Evolutionary conservation across 2,329 filamentous ascomycete species (phyloP).

Genomic region (Plectosphaerella plurivora): DNA sequence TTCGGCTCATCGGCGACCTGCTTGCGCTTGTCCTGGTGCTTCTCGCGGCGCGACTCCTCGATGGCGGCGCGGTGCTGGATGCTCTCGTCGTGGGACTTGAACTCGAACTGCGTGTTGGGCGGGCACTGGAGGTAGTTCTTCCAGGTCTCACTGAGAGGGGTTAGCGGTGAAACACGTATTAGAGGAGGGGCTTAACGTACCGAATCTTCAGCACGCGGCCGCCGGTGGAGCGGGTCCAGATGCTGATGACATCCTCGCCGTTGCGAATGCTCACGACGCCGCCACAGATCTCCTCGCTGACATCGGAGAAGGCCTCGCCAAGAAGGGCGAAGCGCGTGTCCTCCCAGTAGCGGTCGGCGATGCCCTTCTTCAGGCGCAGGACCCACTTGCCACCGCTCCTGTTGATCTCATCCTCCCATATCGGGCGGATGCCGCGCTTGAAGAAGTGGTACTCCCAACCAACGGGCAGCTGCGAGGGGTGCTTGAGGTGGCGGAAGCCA

Average conservation of each 20-base stretch:
- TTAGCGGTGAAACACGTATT: conserved; percentile 2
- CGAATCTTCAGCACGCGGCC: conserved; percentile 94
- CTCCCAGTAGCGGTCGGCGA: conserved; percentile 96
- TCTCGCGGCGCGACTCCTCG: conserved; percentile 87
- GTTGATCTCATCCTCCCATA: conserved; percentile 98
- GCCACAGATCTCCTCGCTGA: conserved; percentile 89
- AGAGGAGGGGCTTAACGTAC: too few species aligned
- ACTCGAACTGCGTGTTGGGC: conserved; percentile 83
- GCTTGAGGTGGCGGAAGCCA: conserved; percentile 84
- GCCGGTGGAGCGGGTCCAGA: conserved; percentile 94
- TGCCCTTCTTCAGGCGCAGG: conserved; percentile 92
- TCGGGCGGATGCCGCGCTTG: conserved; percentile 90
- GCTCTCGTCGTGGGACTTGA: conserved; percentile 94
- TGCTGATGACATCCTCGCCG: conserved; percentile 94
- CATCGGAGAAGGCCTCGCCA: conserved; percentile 91
- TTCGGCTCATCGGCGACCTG: conserved; percentile 24
- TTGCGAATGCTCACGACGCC: conserved; percentile 91
- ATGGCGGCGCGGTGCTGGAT: conserved; percentile 89
- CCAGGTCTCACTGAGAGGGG: conserved; percentile 73
- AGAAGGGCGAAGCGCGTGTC: conserved; percentile 85
- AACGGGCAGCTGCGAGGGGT: conserved; percentile 79
- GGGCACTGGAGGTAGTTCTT: conserved; percentile 86
- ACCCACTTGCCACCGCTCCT: conserved; percentile 97
- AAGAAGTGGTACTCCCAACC: conserved; percentile 98
- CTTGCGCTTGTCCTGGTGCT: conserved; percentile 49